Conservation (phyloP, 257 asterid species). For the Solanum bulbocastanum region DNA sequence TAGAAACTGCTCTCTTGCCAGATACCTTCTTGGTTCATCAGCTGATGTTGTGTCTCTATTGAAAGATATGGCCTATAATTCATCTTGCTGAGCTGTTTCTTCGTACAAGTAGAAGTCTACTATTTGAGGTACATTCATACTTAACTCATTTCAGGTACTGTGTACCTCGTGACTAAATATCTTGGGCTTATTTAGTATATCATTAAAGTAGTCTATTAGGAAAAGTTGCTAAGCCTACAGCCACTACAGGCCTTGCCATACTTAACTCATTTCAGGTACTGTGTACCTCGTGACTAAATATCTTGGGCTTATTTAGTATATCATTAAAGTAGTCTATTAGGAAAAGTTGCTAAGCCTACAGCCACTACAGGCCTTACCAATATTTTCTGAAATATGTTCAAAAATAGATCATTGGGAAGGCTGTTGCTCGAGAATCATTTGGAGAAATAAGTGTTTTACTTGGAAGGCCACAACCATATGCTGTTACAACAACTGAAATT, state of each 20-base stretch:
- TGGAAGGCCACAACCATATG: too few relatives aligned
- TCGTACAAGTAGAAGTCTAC: not conserved
- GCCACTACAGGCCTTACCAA: too few relatives aligned
- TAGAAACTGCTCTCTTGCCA: constrained; percentile 55
- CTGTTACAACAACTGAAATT: too few relatives aligned
- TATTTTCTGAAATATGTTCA: too few relatives aligned
- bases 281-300: too few relatives aligned
- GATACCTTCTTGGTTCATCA: constrained; percentile 70
- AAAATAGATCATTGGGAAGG: too few relatives aligned
- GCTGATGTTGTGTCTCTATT: constrained; percentile 65
- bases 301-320: too few relatives aligned
- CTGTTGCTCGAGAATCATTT: too few relatives aligned
- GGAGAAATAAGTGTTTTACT: too few relatives aligned
- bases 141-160: not conserved
- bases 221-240: not conserved
- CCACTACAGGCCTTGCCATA: not conserved
- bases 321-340: too few relatives aligned
- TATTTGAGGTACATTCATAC: not conserved
- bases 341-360: too few relatives aligned
- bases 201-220: not conserved
- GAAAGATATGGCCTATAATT: constrained; percentile 28
- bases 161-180: not conserved
- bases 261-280: too few relatives aligned
- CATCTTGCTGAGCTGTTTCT: not conserved
- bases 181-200: not conserved